Conservation (phyloP, 2,329 filamentous ascomycete genomes). For the Falciphora oryzae region DNA sequence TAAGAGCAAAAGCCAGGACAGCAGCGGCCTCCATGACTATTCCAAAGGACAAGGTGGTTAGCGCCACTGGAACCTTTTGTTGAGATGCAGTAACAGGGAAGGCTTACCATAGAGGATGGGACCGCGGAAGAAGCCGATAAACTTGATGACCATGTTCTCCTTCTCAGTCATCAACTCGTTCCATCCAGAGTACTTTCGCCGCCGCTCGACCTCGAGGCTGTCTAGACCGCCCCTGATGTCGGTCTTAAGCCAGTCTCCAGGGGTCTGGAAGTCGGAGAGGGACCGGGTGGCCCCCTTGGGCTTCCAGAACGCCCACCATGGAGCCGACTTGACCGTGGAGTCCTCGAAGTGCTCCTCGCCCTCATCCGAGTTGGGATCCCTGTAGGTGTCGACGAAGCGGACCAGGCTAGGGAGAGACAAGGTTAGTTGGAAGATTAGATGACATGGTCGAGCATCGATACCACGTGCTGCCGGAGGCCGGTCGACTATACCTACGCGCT, state of each 20-base stretch:
- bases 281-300: conserved; percentile 22
- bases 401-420: conserved; percentile 12
- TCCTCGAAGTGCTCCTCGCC: conserved; percentile 24
- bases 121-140: conserved; percentile 69
- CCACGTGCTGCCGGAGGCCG: not conserved
- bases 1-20: conserved; percentile 65
- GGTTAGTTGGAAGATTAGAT: not conserved
- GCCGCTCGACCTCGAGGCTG: conserved; percentile 51
- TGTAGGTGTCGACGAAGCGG: conserved; percentile 32
- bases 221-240: conserved; percentile 61
- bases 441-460: not conserved
- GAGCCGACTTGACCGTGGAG: conserved; percentile 19
- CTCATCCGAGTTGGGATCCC: conserved; percentile 25
- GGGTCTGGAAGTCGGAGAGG: conserved; percentile 32
- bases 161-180: conserved; percentile 71
- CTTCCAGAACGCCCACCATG: conserved; percentile 33
- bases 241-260: conserved; percentile 51
- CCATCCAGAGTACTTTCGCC: conserved; percentile 61
- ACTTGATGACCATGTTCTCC: conserved; percentile 69
- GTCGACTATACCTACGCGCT: conserved; percentile 22
- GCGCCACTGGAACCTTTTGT: no score
- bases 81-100: not conserved
- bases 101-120: conserved; percentile 72
- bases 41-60: conserved; percentile 1
- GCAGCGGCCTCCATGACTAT: conserved; percentile 73